phyloP scores from a whole-genome alignment of 192 early-diverging fungal species.

The Entophlyctis helioformis region DNA sequence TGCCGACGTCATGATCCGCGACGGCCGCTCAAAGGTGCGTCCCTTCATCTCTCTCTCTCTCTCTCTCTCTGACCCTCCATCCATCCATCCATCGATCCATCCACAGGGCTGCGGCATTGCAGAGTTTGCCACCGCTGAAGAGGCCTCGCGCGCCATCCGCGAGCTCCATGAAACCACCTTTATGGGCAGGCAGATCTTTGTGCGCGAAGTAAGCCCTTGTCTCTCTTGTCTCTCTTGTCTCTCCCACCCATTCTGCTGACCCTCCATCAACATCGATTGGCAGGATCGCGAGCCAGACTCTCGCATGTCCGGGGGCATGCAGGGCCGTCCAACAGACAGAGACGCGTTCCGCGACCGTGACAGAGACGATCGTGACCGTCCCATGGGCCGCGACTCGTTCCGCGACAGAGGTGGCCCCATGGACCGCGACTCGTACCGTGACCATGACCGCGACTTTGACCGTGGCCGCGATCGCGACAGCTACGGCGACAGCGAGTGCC shows the following conservation, averaged over 20 bases:
- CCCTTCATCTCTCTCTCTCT: not conserved
- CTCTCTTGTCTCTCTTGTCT: too few species aligned
- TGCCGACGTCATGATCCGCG: constrained; percentile 57
- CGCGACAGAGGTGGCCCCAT: too few species aligned
- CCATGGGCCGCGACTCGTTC: too few species aligned
- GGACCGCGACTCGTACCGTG: too few species aligned
- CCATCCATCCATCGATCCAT: too few species aligned
- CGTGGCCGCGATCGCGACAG: not conserved
- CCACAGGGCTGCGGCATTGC: constrained; percentile 53
- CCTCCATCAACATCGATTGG: too few species aligned
- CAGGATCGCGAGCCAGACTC: too few species aligned
- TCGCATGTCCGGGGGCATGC: too few species aligned
- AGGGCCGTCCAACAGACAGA: too few species aligned
- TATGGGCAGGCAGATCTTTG: constrained; percentile 62
- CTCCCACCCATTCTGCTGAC: not conserved
- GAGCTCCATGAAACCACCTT: constrained; percentile 53
- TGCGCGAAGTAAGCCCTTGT: constrained; percentile 48
- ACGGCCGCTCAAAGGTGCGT: constrained; percentile 54
- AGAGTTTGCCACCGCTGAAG: constrained; percentile 62
- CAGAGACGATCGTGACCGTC: too few species aligned
- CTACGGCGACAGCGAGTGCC: constrained; percentile 24
- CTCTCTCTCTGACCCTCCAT: not conserved
- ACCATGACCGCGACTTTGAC: too few species aligned
- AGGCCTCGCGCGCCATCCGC: constrained; percentile 61
- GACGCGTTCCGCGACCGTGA: too few species aligned